Base-by-base conservation (phyloP, 257 asterid genomes). In the Primulina tabacum region DNA sequence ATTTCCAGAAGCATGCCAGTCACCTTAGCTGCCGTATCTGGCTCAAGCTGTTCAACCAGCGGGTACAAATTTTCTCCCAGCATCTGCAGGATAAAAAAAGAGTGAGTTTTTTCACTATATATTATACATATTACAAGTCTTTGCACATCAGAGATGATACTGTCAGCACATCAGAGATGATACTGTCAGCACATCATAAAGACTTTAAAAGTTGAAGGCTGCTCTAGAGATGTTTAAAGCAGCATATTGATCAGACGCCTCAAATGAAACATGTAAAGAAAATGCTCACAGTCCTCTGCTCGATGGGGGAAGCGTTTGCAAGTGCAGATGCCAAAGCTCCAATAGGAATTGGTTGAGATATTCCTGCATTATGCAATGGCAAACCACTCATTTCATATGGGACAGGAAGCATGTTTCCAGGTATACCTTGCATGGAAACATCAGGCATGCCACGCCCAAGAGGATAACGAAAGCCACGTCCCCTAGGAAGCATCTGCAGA, bases 1-100 rank as follows among this genome's bases (percentile, higher is more conserved):
- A 88, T 88, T 67, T 86, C 93, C 75, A 90, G 65, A 33, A 88
- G 86, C 93, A 86, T 88, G 43, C 85, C 87, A 2, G 95, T 90
- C n/a, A 88, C 88, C 71, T 85, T 85, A 17, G 82, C 86, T 0
- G 95, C 95, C 29, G 80, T 76, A 32, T 82, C 90, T 2, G 82
- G 91, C 83, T 82, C 93, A 60, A 88, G 37, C 76, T 86, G 81
- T 57, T 85, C 84, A 4, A 90, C 90, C 17, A 86, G 84, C 5
- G 95, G 95, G 70, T 82, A 86, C 40, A 90, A 59, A 60, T 74
- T 77, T 35, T 78, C 89, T 0, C 95, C 93, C 85, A 90, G 66
- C 88, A 86, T 84, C 97, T 90, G 84, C 65, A 74, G 10, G n/a
- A 55, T 26, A 67, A 71, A 65, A 40, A 17, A 37, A 20, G 14